These are phyloP conservation scores for Fraxinus paxiana DNA, from an alignment of 305 asterid genomes.

Conservation along the genomic window DNA sequence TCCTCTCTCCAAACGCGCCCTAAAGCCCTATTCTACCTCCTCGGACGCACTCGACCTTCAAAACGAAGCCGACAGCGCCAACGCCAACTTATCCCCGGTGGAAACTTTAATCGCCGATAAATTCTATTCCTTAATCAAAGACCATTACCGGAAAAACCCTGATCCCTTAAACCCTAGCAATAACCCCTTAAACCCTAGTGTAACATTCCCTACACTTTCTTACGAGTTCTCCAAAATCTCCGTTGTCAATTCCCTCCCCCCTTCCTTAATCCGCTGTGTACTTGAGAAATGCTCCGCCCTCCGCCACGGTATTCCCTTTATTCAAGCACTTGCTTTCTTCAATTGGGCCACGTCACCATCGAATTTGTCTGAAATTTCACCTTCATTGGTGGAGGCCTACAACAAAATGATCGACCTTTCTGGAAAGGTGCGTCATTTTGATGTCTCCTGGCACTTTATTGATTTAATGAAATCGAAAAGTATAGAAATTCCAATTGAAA, in stretches of 20 bases:
- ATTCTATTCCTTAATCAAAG: constrained; percentile 53
- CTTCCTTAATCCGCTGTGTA: constrained; percentile 42
- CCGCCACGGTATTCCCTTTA: constrained; percentile 82
- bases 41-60: constrained; percentile 19
- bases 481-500: constrained; percentile 43
- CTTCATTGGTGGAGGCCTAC: constrained; percentile 32
- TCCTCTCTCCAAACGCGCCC: constrained; percentile 21
- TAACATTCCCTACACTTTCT: constrained; percentile 51
- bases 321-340: constrained; percentile 79
- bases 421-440: constrained; percentile 78
- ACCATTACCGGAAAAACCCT: constrained; percentile 75
- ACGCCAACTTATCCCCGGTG: constrained; percentile 30
- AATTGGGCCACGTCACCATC: constrained; percentile 53
- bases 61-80: not conserved
- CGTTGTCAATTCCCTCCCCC: constrained; percentile 30
- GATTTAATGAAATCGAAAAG: constrained; percentile 50
- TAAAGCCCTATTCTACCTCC: constrained; percentile 25
- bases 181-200: constrained; percentile 43
- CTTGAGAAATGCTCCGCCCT: constrained; percentile 66
- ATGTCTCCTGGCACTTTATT: constrained; percentile 76
- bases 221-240: constrained; percentile 49
- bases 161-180: constrained; percentile 25
- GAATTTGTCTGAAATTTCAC: not conserved
- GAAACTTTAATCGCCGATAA: constrained; percentile 46
- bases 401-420: constrained; percentile 66